These are phyloP conservation scores for Epichloe gansuensis DNA, from an alignment of 2,329 filamentous ascomycete species.

Conservation along the genomic window DNA sequence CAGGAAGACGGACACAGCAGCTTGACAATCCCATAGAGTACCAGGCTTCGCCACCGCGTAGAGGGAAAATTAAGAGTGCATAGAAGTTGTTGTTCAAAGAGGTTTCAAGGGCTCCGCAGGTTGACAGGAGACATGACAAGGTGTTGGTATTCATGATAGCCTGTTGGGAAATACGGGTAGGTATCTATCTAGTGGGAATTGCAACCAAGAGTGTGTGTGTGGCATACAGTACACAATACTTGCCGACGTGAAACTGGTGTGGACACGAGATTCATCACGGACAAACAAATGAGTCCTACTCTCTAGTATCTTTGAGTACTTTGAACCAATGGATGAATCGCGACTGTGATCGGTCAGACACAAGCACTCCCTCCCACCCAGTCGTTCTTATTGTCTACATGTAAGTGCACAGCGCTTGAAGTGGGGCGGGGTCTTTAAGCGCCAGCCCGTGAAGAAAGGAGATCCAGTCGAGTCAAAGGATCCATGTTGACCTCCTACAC, in stretches of 20 bases:
- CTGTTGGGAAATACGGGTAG: background rate
- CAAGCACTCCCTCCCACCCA: background rate
- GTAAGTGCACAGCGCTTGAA: background rate
- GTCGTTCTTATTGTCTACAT: background rate
- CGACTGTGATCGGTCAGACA: background rate
- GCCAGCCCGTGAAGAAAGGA: background rate
- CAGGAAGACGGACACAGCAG: background rate
- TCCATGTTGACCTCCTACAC: background rate
- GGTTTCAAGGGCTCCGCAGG: background rate
- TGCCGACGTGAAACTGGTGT: background rate
- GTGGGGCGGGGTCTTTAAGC: background rate
- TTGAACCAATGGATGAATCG: slow-evolving; percentile 1
- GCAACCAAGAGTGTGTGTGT: background rate
- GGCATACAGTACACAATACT: background rate
- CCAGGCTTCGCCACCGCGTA: no score
- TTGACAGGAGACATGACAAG: background rate
- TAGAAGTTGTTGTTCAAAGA: background rate
- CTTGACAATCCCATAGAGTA: background rate
- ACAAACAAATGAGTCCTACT: background rate
- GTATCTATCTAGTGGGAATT: background rate
- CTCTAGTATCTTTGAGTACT: background rate
- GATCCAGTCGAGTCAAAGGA: background rate
- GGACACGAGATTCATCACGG: background rate
- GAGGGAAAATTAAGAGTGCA: no score
- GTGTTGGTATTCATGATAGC: background rate